Conservation (phyloP, 345 rosid genomes). For the Trapa incisa region DNA sequence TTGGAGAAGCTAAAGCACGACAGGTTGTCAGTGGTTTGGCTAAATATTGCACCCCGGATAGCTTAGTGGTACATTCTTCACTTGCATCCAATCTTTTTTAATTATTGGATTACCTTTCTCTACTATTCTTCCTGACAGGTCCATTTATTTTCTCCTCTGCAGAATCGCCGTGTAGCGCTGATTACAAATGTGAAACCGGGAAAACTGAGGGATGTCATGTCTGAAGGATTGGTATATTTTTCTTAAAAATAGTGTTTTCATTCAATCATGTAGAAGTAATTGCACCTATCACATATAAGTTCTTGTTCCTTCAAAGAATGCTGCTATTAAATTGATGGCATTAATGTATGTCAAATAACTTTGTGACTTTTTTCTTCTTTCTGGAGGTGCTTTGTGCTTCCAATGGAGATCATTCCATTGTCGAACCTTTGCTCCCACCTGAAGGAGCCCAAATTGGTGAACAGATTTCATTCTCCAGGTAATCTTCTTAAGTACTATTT, state of each 20-base stretch:
- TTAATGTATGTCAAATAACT: neutral
- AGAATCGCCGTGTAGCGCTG: conserved; percentile 70
- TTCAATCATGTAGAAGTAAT: neutral
- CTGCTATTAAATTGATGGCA: neutral
- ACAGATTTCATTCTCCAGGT: conserved; percentile 64
- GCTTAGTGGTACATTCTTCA: conserved; percentile 44
- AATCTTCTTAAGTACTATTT: conserved; percentile 15
- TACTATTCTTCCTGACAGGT: neutral
- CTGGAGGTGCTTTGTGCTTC: conserved; percentile 89
- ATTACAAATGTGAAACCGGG: conserved; percentile 98
- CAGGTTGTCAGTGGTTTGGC: conserved; percentile 99
- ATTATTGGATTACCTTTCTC: neutral
- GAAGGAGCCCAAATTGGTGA: conserved; percentile 74
- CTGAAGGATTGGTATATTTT: conserved; percentile 82
- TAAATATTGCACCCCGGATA: conserved; percentile 70
- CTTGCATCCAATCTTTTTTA: neutral
- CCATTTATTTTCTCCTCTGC: conserved; percentile 19
- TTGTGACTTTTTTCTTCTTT: neutral
- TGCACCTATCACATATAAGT: neutral
- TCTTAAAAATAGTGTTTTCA: neutral
- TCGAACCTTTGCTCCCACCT: conserved; percentile 81
- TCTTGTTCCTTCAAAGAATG: neutral
- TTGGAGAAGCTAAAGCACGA: conserved; percentile 74
- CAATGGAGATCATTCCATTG: conserved; percentile 60
- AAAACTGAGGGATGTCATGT: conserved; percentile 82